Evolutionary conservation across 345 rosid species (phyloP).

Genomic region (Theobroma cacao): DNA sequence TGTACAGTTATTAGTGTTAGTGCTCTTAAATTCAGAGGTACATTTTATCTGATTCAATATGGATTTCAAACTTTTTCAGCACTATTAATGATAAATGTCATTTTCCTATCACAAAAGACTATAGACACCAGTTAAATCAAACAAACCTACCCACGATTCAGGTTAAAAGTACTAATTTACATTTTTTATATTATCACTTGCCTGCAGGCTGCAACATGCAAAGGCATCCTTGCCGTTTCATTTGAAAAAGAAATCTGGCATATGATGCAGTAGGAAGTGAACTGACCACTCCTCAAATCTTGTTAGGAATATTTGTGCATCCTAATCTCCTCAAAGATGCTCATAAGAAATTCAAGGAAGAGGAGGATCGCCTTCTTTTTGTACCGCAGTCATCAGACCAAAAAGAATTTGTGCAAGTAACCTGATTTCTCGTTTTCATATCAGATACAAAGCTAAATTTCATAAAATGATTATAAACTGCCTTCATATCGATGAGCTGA

Average conservation of each 20-base stretch:
- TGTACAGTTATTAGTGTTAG: background rate
- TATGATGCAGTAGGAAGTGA: background rate
- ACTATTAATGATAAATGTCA: background rate
- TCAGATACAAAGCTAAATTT: background rate
- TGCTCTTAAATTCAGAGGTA: background rate
- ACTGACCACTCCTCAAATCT: background rate
- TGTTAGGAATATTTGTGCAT: background rate
- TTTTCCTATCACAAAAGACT: background rate
- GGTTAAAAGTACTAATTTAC: background rate
- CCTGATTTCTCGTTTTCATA: background rate
- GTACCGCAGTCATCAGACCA: background rate
- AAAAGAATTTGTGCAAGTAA: background rate
- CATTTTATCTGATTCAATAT: background rate
- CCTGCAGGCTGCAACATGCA: background rate
- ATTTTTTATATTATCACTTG: background rate
- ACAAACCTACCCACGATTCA: background rate
- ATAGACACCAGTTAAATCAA: background rate
- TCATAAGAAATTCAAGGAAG: background rate
- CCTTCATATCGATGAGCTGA: conserved; percentile 5
- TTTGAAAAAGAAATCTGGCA: background rate
- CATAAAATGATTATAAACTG: background rate
- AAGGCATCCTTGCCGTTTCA: background rate
- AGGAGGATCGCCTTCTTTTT: background rate
- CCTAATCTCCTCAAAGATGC: background rate
- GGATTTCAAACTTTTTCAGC: background rate